Evolutionary conservation across 257 asterid species (phyloP), one percentile per base, ranked within the genome.

Genomic region (Thymus mandschuricus): DNA sequence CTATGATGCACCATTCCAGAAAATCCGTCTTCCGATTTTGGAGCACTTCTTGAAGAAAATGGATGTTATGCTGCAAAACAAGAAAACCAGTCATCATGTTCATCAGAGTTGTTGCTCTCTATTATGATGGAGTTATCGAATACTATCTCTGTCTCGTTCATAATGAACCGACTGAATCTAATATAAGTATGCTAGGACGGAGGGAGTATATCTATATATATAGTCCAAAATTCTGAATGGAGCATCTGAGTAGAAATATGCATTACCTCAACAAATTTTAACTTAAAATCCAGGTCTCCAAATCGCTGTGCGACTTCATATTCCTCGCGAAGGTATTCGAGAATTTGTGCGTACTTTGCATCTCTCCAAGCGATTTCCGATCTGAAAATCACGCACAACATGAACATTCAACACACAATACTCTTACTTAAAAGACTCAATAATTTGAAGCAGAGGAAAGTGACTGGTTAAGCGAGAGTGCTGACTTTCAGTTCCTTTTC

Each of bases 361-460:
- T 92, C 97, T 73, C 96, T 89, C 99, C 99, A 95, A 33, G 96
- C 99, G 75, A 95, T 92, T 86, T 95, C 99, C 57, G 99, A 95
- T 76, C 98, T 94, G 87, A 64, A 75, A 6, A 56, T 77, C 44
- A 79, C 40, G 52, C 43, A 75, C 54, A 75, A 15, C 58, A 51
- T 38, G 30, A 43, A 64, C 51, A 63, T 54, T 50, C 57, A 52
- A 43, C 27, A 10, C 27, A 27, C 49, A 13, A n/a, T 12, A 29
- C 10, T 41, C 49, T 11, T 43, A 41, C 62, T 33, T 33, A 3
- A 31, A 48, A 75, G 6, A 41, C 34, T 56, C 51, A 6, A 46
- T 38, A 60, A 43, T 41, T 64, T 38, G 62, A 56, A n/a, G 71
- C 56, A 70, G 34, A n/a, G 43, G 52, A 56, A 59, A 48, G 33